phyloP scores from a whole-genome alignment of 2,329 filamentous ascomycete genomes.

The Clonostachys solani region DNA sequence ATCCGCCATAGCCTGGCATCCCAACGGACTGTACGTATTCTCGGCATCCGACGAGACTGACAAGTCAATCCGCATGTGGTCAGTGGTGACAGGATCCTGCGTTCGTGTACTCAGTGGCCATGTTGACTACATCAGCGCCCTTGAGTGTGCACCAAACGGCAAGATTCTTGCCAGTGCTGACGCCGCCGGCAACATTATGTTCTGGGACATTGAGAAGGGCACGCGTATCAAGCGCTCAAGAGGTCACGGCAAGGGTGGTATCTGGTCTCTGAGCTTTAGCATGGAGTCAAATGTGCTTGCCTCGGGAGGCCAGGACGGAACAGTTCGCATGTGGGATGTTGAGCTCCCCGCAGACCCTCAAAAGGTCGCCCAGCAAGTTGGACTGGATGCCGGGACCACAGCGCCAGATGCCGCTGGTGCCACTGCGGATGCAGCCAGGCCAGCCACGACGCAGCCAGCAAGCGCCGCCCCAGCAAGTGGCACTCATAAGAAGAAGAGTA shows the following conservation, averaged over 20 bases:
- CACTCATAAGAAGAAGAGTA: conserved; percentile 69
- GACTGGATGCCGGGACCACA: conserved; percentile 34
- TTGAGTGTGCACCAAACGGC: conserved; percentile 84
- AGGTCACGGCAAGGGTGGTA: conserved; percentile 88
- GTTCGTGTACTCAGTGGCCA: conserved; percentile 93
- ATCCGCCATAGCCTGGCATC: conserved; percentile 90
- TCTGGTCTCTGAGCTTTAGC: conserved; percentile 90
- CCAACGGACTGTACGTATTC: conserved; percentile 90
- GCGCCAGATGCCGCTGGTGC: conserved; percentile 33
- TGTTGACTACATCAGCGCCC: conserved; percentile 76
- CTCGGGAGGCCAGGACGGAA: conserved; percentile 87
- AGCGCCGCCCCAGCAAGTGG: conserved; percentile 8
- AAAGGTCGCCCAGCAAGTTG: conserved; percentile 44
- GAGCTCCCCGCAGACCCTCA: conserved; percentile 64
- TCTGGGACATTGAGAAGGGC: conserved; percentile 92
- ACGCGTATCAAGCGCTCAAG: conserved; percentile 86
- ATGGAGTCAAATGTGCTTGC: conserved; percentile 88
- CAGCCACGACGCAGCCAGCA: background rate
- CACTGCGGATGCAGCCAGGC: conserved; percentile 5
- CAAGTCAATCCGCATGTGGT: conserved; percentile 96
- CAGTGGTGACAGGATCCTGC: conserved; percentile 79
- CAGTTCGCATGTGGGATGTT: conserved; percentile 92
- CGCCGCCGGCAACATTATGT: conserved; percentile 80
- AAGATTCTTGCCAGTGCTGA: conserved; percentile 90
- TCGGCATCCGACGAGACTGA: conserved; percentile 82